phyloP scores from a whole-genome alignment of 768 basidiomycete species.

The Russula brevipes region DNA sequence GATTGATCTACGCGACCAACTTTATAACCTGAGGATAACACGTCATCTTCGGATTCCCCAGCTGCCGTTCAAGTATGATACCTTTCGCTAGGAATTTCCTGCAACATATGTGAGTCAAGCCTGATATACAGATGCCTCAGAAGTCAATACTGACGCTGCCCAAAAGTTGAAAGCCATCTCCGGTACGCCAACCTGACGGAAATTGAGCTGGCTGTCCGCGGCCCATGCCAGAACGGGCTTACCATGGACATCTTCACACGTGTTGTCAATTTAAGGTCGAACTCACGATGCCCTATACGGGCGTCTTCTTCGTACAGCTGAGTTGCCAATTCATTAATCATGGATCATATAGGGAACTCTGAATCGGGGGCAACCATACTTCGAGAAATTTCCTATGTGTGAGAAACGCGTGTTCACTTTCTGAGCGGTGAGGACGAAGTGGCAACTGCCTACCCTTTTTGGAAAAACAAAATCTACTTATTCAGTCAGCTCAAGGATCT shows the following conservation, averaged over 20 bases:
- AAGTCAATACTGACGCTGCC: constrained; percentile 60
- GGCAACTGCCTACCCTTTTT: constrained; percentile 72
- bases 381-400: constrained; percentile 71
- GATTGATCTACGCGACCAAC: constrained; percentile 96
- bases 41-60: neutral
- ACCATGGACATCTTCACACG: constrained; percentile 99
- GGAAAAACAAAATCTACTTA: constrained; percentile 82
- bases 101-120: constrained; percentile 9
- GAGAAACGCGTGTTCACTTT: constrained; percentile 22
- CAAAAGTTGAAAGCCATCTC: constrained; percentile 91
- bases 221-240: constrained; percentile 20
- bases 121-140: constrained; percentile 3
- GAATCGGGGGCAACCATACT: constrained; percentile 35
- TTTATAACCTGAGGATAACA: constrained; percentile 62
- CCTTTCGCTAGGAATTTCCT: constrained; percentile 84
- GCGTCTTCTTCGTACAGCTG: constrained; percentile 95
- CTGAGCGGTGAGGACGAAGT: neutral
- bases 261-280: constrained; percentile 87
- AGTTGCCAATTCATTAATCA: neutral
- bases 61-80: constrained; percentile 24
- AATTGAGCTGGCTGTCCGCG: neutral
- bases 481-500: constrained; percentile 17
- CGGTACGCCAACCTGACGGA: constrained; percentile 81
- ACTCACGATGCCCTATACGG: constrained; percentile 85
- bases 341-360: neutral